Conservation (phyloP, 805 yeast species). For the Pichia cabralensis region DNA sequence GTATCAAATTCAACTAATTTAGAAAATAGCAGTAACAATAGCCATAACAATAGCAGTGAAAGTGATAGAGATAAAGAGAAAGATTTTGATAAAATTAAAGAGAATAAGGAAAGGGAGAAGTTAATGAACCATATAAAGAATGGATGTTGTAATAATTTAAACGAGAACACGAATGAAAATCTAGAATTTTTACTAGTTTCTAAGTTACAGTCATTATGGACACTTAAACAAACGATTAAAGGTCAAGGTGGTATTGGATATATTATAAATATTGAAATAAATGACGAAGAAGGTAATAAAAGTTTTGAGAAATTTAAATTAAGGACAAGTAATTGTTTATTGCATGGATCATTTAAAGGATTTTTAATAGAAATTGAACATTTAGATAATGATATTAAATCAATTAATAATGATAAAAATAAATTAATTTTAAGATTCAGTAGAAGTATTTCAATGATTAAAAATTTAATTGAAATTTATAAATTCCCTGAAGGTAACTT, state of each 20-base stretch:
- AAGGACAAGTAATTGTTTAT: slow-evolving; percentile 59
- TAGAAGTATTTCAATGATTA: slow-evolving; percentile 25
- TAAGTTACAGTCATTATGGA: slow-evolving; percentile 64
- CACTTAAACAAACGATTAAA: slow-evolving; percentile 52
- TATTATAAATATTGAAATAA: slow-evolving; percentile 32
- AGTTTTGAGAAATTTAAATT: slow-evolving; percentile 39
- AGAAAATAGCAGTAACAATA: slow-evolving; percentile 1
- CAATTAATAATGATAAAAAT: slow-evolving; percentile 10
- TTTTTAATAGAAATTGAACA: slow-evolving; percentile 52
- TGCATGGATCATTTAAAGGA: slow-evolving; percentile 69
- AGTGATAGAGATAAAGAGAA: background rate
- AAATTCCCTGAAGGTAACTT: slow-evolving; percentile 29
- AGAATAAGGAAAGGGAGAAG: slow-evolving; percentile 9
- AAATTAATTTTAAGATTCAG: slow-evolving; percentile 24
- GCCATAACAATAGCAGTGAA: slow-evolving; percentile 2
- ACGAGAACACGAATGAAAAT: slow-evolving; percentile 30
- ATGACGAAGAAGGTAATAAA: slow-evolving; percentile 12
- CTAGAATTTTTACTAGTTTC: slow-evolving; percentile 45
- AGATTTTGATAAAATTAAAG: slow-evolving; percentile 7
- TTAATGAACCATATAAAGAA: slow-evolving; percentile 22
- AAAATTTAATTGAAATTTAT: slow-evolving; percentile 22
- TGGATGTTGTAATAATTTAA: slow-evolving; percentile 43
- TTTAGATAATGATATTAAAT: slow-evolving; percentile 17
- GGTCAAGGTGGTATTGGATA: slow-evolving; percentile 72
- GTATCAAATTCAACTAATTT: slow-evolving; percentile 18